These are phyloP conservation scores for Arthrocladium fulminans DNA, from an alignment of 2,329 filamentous ascomycete species.

Conservation along the genomic window DNA sequence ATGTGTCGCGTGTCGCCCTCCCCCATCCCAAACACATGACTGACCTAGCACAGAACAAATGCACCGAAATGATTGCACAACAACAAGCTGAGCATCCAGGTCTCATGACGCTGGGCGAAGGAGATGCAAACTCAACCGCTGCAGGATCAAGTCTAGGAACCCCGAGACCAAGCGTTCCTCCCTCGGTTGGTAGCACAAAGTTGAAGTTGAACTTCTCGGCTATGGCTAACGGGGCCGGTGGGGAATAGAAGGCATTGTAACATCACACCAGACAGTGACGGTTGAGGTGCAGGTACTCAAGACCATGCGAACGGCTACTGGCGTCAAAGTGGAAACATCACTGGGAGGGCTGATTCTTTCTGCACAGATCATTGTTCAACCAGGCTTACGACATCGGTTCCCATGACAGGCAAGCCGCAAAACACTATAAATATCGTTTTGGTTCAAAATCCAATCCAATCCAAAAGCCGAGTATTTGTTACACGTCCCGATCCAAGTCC, in stretches of 20 bases:
- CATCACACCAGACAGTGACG: no score
- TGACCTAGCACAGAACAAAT: constrained; percentile 17
- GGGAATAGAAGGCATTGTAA: constrained; percentile 11
- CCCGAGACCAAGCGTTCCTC: constrained; percentile 50
- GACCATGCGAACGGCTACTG: no score
- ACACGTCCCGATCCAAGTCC: no score
- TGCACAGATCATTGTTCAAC: no score
- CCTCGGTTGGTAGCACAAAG: constrained; percentile 44
- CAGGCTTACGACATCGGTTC: no score
- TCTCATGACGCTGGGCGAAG: constrained; percentile 44
- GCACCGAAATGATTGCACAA: constrained; percentile 23
- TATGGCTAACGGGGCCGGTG: constrained; percentile 29
- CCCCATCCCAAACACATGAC: neutral
- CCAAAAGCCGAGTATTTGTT: no score
- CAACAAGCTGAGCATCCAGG: constrained; percentile 33
- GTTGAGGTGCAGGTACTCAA: no score
- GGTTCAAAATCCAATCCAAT: no score
- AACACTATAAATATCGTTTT: no score
- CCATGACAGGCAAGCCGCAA: no score
- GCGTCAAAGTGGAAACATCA: no score
- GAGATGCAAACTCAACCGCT: constrained; percentile 43
- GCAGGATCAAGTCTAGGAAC: constrained; percentile 46
- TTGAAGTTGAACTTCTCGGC: constrained; percentile 58
- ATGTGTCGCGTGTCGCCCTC: constrained; percentile 20
- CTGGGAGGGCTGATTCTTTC: no score